A percentile compares a stretch with the other conserved stretches of the same genome.
Evolutionary conservation across 2,329 filamentous ascomycete species (phyloP).

Genomic region (Alternaria rosae): DNA sequence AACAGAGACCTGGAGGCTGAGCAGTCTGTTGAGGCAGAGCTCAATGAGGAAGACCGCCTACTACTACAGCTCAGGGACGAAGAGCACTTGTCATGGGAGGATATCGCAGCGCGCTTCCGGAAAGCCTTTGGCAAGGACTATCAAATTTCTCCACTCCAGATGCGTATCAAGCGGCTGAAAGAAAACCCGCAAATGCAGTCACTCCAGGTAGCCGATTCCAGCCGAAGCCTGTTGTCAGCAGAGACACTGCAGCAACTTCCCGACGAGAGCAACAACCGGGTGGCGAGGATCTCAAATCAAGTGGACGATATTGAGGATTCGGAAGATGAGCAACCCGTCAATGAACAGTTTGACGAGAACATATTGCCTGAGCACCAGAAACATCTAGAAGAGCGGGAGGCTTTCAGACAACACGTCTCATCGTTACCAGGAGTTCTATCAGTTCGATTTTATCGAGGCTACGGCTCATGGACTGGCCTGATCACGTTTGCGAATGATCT

Average conservation of each 20-base stretch:
- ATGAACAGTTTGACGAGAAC: conserved; percentile 2
- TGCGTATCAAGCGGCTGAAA: too few species aligned
- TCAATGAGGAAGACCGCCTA: not conserved
- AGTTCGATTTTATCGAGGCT: conserved; percentile 30
- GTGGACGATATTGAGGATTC: not conserved
- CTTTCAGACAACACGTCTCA: conserved; percentile 27
- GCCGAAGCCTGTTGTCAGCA: conserved; percentile 23
- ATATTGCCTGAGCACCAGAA: conserved; percentile 18
- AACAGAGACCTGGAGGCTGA: not conserved
- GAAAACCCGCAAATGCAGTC: not conserved
- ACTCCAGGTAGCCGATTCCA: not conserved
- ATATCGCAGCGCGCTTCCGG: not conserved
- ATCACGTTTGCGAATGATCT: conserved; percentile 24
- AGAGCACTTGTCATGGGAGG: not conserved
- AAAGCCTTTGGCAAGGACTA: too few species aligned
- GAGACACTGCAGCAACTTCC: conserved; percentile 37
- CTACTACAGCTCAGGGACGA: not conserved
- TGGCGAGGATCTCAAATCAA: conserved; percentile 25
- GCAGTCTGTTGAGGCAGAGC: not conserved
- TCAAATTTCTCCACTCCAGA: too few species aligned
- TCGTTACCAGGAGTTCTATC: conserved; percentile 27
- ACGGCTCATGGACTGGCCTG: conserved; percentile 31
- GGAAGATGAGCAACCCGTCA: not conserved
- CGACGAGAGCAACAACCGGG: conserved; percentile 29
- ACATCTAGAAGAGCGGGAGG: conserved; percentile 21